Base-by-base conservation (phyloP, 805 yeast species). In the Barnettozyma pratensis region DNA sequence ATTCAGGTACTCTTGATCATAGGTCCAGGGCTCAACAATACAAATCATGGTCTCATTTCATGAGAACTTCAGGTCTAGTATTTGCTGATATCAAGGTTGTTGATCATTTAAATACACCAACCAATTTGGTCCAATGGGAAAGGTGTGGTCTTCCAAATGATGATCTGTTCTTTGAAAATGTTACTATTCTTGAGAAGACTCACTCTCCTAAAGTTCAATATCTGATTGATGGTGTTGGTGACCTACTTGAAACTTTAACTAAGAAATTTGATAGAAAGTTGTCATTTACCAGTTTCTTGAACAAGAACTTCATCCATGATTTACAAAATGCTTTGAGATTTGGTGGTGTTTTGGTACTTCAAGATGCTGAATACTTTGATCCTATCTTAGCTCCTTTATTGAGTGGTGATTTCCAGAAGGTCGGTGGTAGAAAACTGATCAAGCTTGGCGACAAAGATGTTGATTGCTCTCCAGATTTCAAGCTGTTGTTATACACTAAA, bases 241-340 rank as follows among this genome's bases (percentile, higher is more conserved):
- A 65, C 9, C 63, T 79, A 8, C 50, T 73, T 2, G 69, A 72
- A 0, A 70, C 78, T 5, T 52, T 87, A 14, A 46, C 51, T 5
- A 58, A 65, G 14, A 58, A 54, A 46, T 39, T 52, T 52, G n/a
- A 53, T 0, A 64, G 66, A 40, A 72, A 71, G 46, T 56, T 82
- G 6, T 65, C 74, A 3, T 60, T 81, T 0, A 79, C 96, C 0
- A 86, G 95, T 57, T 87, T 92, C 59, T 64, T 85, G 40, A 89
- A 86, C 56, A 76, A 73, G 5, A 78, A 84, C 0, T 87, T 83
- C 61, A 61, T 76, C 3, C 83, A 81, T 54, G 85, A 80, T 39
- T 59, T 92, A 12, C 96, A 90, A 61, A 85, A 88, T 57, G 84
- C 96, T 0, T 61, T 91, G 29, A 71, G 94, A 54, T 91, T 91